phyloP scores from a whole-genome alignment of 345 rosid genomes.

The Syzygium grande region DNA sequence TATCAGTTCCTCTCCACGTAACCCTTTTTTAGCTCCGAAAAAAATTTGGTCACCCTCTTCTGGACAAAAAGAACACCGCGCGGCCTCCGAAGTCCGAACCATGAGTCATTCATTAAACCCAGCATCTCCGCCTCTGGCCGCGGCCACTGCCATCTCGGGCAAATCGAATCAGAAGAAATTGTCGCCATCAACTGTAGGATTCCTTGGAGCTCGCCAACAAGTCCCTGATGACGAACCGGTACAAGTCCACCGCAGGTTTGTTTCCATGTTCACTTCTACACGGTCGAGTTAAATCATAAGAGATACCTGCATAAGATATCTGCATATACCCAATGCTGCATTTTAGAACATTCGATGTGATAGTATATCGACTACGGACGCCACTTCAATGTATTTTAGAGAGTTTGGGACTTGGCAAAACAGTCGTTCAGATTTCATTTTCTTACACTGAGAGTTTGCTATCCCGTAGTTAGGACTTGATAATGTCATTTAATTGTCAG shows the following conservation, averaged over 20 bases:
- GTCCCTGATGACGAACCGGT: not conserved
- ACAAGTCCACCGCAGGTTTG: not conserved
- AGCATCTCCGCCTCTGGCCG: not conserved
- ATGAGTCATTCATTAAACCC: not conserved
- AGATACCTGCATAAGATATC: not conserved
- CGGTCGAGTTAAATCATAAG: not conserved
- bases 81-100: not conserved
- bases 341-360: too few species aligned
- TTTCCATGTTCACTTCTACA: not conserved
- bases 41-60: not conserved
- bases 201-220: not conserved
- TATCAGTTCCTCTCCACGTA: not conserved
- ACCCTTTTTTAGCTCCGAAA: not conserved
- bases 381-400: not conserved
- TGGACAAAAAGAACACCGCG: not conserved
- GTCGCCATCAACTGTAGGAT: not conserved
- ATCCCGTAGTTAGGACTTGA: not conserved
- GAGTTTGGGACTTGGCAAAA: not conserved
- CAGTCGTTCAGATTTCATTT: not conserved
- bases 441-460: not conserved
- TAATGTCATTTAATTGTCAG: not conserved
- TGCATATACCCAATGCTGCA: not conserved
- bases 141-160: not conserved
- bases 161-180: not conserved
- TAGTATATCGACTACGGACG: too few species aligned